Evolutionary conservation across 306 rosid species (phyloP).

Genomic region (Argentina anserina): DNA sequence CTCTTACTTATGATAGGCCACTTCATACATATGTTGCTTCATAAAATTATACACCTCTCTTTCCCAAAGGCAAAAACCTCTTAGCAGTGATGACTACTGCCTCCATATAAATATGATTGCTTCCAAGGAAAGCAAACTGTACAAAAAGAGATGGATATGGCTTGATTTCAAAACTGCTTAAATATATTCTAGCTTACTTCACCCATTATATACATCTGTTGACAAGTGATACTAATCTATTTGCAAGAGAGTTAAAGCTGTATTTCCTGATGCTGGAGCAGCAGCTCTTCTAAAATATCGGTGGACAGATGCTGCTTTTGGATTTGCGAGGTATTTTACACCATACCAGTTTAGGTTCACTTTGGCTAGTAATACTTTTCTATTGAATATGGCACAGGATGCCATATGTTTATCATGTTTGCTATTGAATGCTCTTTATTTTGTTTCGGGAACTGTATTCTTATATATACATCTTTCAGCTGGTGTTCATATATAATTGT

Average conservation of each 20-base stretch:
- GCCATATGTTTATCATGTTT: background rate
- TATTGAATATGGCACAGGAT: conserved; percentile 10
- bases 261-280: conserved; percentile 98
- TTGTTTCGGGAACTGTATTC: background rate
- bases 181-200: background rate
- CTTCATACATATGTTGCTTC: background rate
- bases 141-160: background rate
- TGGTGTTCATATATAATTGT: background rate
- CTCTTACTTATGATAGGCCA: background rate
- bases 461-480: background rate
- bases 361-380: conserved; percentile 2
- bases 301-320: conserved; percentile 81
- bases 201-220: conserved; percentile 1
- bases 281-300: conserved; percentile 81
- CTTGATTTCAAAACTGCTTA: background rate
- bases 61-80: background rate
- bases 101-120: background rate
- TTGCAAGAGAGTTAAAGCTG: conserved; percentile 80
- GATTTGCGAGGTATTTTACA: conserved; percentile 72
- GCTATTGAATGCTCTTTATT: conserved; percentile 13
- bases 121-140: background rate
- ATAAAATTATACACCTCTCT: background rate
- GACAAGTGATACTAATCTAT: conserved; percentile 34
- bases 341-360: conserved; percentile 8
- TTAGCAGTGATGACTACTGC: background rate